Base-by-base conservation (phyloP, 2,329 filamentous ascomycete species). In the Scedosporium dehoogii region DNA sequence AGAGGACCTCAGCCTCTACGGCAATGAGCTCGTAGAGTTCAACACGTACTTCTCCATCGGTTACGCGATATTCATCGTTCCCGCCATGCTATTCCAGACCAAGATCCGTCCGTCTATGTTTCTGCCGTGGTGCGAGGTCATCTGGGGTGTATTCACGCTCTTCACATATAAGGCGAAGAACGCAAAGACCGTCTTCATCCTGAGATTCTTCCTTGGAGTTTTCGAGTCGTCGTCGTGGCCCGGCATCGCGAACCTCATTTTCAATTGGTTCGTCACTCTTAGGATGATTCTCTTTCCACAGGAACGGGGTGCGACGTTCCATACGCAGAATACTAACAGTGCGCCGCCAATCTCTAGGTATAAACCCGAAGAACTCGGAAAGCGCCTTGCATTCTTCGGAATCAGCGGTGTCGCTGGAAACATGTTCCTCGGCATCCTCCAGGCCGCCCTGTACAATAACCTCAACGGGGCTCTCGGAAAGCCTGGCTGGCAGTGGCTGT, bases 21-120 rank as follows among this genome's bases (percentile, higher is more conserved):
- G 76, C 1, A 85, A 85, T 65, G 73, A 86, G 62, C 73, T 85
- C 38, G 84, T 85, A 60, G 80, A 83, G 63, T 70, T 77, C 63
- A 72, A 70, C 59, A 79, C 82, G 0, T 79, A 77, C 29, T 87
- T 84, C 76, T 85, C 81, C 0, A 77, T 83, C 0, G 85, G 85
- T 7, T 87, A 87, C 65, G 80, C 84, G 0, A 74, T 87, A 70
- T 73, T 74, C 0, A 71, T 76, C 44, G 70, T 73, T 48, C 73
- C 75, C 1, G 73, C 71, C 4, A 76, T 74, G 44, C 63, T 78
- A 44, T 71, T 76, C 63, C 71, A 74, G 65, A 77, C 73, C 1
- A 73, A 71, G 64, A 69, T 78, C 10, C 71, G 73, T 1, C 75
- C 76, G 0, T 75, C 73, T 3, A 63, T 77, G 10, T 76, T 73